phyloP scores from a whole-genome alignment of 2,329 filamentous ascomycete genomes.

The Penicillium expansum region DNA sequence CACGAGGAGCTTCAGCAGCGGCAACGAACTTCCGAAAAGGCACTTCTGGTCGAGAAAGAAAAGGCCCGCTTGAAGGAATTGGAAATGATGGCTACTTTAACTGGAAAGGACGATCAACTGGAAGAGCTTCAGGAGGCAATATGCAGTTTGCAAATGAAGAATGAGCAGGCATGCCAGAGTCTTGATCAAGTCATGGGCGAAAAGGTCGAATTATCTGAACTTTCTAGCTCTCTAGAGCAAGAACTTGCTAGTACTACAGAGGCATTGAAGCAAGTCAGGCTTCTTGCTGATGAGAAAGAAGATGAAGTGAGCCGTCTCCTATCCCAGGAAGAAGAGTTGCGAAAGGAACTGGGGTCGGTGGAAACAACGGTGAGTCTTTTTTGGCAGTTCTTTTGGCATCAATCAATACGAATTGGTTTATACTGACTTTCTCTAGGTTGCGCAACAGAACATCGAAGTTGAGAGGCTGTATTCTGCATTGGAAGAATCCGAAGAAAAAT shows the following conservation, averaged over 20 bases:
- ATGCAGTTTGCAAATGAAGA: constrained; percentile 21
- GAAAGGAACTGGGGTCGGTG: constrained; percentile 16
- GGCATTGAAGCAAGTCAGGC: constrained; percentile 21
- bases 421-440: constrained; percentile 22
- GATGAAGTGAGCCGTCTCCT: constrained; percentile 25
- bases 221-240: constrained; percentile 21
- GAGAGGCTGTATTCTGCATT: constrained; percentile 22
- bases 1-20: constrained; percentile 40
- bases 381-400: background rate
- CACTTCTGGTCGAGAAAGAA: constrained; percentile 27
- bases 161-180: constrained; percentile 19
- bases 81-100: constrained; percentile 42
- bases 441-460: constrained; percentile 22
- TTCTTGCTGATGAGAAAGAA: constrained; percentile 25
- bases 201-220: constrained; percentile 24
- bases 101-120: constrained; percentile 46
- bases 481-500: constrained; percentile 21
- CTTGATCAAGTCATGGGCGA: constrained; percentile 25
- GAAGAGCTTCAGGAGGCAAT: constrained; percentile 43
- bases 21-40: constrained; percentile 32
- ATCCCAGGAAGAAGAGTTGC: constrained; percentile 20
- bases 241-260: constrained; percentile 26
- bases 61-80: constrained; percentile 41
- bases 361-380: constrained; percentile 24
- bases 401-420: background rate